Evolutionary conservation across 2,329 filamentous ascomycete species (phyloP), one percentile per base, ranked within the genome.

Genomic region (Ceratocystis ficicola): DNA sequence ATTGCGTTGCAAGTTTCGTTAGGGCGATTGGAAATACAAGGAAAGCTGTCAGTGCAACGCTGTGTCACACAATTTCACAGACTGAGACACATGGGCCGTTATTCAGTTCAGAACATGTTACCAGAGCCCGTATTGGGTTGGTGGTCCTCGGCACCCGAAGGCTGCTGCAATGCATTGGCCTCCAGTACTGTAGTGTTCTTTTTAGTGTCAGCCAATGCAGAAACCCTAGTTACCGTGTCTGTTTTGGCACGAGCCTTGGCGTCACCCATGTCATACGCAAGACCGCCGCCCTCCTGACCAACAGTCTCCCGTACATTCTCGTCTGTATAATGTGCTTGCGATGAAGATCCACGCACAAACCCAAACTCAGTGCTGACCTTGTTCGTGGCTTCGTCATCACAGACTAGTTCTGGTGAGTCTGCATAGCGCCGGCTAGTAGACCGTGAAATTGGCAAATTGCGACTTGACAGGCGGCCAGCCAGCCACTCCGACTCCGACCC

Each of bases 401-500:
- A 78, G 63, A 89, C 86, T 68, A 92, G 88, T 65, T 87, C 86
- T 3, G 28, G 55, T n/a, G 78, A 77, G 64, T 74, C 76, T 15
- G 70, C 79, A 74, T 68, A 81, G 79, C 73, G 71, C 44, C 72
- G 73, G 20, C 68, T 69, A 0, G 70, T 74, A 2, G 46, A 36
- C 32, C 50, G 64, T 36, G 63, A 68, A 17, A 79, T 62, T 10
- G 60, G 41, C 55, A 28, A 12, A 10, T 63, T 59, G 22, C 52
- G 32, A 44, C 25, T 52, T 25, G 50, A 63, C 20, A 63, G 75
- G 66, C 86, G 86, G 17, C 93, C 91, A 2, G 91, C 94, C 57
- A 99, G 85, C 94, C 94, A 99, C 0, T 92, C 96, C 3, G 84
- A 94, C 77, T 99, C 94, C 0, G 92, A 96, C 72, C 96, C 94